These are phyloP conservation scores for Lentinula detonsa DNA, from an alignment of 768 basidiomycete species.

Conservation along the genomic window DNA sequence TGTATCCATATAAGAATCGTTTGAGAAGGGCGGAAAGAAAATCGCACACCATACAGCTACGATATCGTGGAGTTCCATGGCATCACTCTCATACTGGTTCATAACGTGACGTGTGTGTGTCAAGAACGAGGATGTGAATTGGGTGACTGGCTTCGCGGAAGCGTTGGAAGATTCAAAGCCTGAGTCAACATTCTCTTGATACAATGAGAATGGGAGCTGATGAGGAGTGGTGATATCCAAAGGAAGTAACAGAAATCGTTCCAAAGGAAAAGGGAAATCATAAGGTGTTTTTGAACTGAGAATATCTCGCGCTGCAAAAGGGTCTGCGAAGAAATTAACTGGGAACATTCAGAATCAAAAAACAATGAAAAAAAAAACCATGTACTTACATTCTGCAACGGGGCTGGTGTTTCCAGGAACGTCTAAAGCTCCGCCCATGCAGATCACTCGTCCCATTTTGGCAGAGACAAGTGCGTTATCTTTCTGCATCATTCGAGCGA, in stretches of 20 bases:
- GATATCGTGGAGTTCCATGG: conserved; percentile 88
- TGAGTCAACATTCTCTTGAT: conserved; percentile 55
- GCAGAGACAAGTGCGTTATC: conserved; percentile 47
- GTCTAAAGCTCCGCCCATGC: conserved; percentile 93
- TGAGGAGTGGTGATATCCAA: conserved; percentile 83
- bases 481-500: conserved; percentile 58
- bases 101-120: conserved; percentile 73
- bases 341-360: background rate
- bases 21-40: conserved; percentile 49
- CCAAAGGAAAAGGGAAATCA: conserved; percentile 58
- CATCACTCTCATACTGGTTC: conserved; percentile 75
- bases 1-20: conserved; percentile 16
- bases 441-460: conserved; percentile 68
- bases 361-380: background rate
- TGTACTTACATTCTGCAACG: conserved; percentile 71
- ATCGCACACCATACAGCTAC: conserved; percentile 87
- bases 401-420: conserved; percentile 85
- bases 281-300: conserved; percentile 35
- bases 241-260: conserved; percentile 65
- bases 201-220: conserved; percentile 66
- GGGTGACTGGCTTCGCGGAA: conserved; percentile 50
- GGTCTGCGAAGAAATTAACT: conserved; percentile 89
- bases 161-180: conserved; percentile 45
- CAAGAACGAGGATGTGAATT: conserved; percentile 79
- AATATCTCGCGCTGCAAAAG: conserved; percentile 72